Evolutionary conservation across 2,329 filamentous ascomycete species (phyloP), one percentile per base, ranked within the genome.

Genomic region (Botrytis deweyae): DNA sequence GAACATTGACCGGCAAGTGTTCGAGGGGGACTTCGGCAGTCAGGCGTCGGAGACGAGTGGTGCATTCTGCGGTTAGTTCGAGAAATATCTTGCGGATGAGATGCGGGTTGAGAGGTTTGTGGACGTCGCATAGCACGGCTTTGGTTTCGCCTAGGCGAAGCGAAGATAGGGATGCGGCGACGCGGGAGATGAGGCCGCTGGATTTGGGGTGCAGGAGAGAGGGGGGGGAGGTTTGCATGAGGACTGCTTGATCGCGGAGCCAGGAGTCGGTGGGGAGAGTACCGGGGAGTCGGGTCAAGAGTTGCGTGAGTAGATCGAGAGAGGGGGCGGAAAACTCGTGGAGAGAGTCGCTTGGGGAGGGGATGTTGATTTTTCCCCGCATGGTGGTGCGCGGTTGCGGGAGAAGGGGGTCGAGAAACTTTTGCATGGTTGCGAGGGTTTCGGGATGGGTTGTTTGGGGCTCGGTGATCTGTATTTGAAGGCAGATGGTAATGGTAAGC

Each of bases 11-110:
- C 33, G 71, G 52, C 22, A 69, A 29, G 14, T 68, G 42, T 4
- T 14, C 62, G 83, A 78, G 1, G 76, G 76, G 25, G 4, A 20
- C 1, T 3, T n/a, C 25, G 0, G 40, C 18, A 29, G 8, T 29
- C 0, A 68, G 36, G 14, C 36, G 66, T 1, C 80, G 77, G 3
- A 81, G 75, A 20, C 81, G 81, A 9, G 77, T 76, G 0, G 82
- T 86, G 42, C 82, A 81, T 78, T 88, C 87, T 10, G 82, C 79
- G 0, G 79, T 80, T 10, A 88, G 66, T 9, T 84, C 80, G 29
- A 83, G 67, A 78, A 85, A 85, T n/a, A 87, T 77, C 29, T 81
- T 81, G 62, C 83, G 83, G 25, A 88, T 83, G 18, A 87, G 75
- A 58, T 81, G 82, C 0, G 84, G 81, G 59, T 87, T 82, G 7